Evolutionary conservation across 805 yeast genomes (phyloP).

Genomic region (Hanseniaspora vineae): DNA sequence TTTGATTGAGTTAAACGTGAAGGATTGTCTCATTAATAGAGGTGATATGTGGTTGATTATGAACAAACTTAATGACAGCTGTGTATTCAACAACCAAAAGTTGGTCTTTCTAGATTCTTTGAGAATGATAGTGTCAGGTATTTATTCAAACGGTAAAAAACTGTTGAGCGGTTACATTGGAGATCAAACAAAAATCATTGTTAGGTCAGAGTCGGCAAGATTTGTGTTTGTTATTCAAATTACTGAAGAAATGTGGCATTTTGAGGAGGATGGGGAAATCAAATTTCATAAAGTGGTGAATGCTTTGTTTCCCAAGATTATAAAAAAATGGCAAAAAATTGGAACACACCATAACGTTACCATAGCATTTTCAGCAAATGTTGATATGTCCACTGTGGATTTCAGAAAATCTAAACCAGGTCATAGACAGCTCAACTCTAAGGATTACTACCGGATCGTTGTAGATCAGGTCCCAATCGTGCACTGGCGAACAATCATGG

Average conservation of each 20-base stretch:
- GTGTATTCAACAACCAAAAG: slow-evolving; percentile 56
- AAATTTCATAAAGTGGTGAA: slow-evolving; percentile 86
- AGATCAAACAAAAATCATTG: slow-evolving; percentile 61
- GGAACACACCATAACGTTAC: slow-evolving; percentile 88
- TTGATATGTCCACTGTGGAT: slow-evolving; percentile 36
- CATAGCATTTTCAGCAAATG: slow-evolving; percentile 71
- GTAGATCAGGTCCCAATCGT: slow-evolving; percentile 86
- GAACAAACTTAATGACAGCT: slow-evolving; percentile 41
- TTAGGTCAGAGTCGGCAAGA: slow-evolving; percentile 83
- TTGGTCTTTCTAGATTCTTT: slow-evolving; percentile 49
- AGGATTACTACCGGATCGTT: slow-evolving; percentile 82
- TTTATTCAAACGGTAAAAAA: slow-evolving; percentile 53
- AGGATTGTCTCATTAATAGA: slow-evolving; percentile 68
- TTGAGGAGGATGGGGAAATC: slow-evolving; percentile 92
- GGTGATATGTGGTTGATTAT: slow-evolving; percentile 91
- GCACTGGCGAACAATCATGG: slow-evolving; percentile 90
- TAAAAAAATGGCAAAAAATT: slow-evolving; percentile 73
- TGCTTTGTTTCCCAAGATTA: slow-evolving; percentile 81
- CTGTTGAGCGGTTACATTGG: slow-evolving; percentile 69
- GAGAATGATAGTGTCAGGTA: slow-evolving; percentile 48
- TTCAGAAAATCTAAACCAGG: slow-evolving; percentile 57
- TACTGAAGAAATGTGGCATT: slow-evolving; percentile 95
- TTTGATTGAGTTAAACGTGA: slow-evolving; percentile 66
- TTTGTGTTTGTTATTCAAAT: slow-evolving; percentile 75
- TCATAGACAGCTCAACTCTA: slow-evolving; percentile 50